Conservation (phyloP, 2,329 filamentous ascomycete species). For the Emericellopsis cladophorae region DNA sequence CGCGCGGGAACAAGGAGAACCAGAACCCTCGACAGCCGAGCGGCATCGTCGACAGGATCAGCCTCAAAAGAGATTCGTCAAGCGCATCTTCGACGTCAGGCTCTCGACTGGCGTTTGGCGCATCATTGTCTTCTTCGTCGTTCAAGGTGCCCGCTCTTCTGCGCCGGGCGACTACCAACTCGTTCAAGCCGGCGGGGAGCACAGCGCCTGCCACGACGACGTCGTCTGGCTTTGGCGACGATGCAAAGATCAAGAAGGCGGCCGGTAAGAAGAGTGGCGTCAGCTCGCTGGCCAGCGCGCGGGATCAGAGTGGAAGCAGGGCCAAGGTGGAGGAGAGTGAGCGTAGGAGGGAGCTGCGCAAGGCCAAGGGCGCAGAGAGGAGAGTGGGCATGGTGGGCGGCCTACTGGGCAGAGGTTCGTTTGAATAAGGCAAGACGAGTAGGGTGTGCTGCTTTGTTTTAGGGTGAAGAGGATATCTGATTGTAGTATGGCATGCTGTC, state of each 20-base stretch:
- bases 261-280: constrained; percentile 48
- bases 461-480: neutral
- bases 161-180: constrained; percentile 60
- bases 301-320: constrained; percentile 41
- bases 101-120: constrained; percentile 44
- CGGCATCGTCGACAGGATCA: constrained; percentile 61
- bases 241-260: constrained; percentile 45
- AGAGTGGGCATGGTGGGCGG: constrained; percentile 44
- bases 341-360: constrained; percentile 43
- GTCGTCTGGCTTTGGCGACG: constrained; percentile 25
- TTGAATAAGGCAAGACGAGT: constrained; percentile 13
- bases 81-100: constrained; percentile 11
- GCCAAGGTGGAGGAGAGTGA: constrained; percentile 43
- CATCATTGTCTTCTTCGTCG: constrained; percentile 22
- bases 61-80: constrained; percentile 46
- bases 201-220: constrained; percentile 11
- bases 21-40: constrained; percentile 21
- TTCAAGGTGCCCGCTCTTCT: constrained; percentile 63
- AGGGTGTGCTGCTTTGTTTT: neutral
- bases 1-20: constrained; percentile 37
- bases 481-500: neutral
- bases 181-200: constrained; percentile 27
- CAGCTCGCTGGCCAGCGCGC: constrained; percentile 41
- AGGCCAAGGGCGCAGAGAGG: constrained; percentile 43
- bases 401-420: constrained; percentile 40